Base-by-base conservation (phyloP, 2,329 filamentous ascomycete genomes). In the Scorias spongiosa region DNA sequence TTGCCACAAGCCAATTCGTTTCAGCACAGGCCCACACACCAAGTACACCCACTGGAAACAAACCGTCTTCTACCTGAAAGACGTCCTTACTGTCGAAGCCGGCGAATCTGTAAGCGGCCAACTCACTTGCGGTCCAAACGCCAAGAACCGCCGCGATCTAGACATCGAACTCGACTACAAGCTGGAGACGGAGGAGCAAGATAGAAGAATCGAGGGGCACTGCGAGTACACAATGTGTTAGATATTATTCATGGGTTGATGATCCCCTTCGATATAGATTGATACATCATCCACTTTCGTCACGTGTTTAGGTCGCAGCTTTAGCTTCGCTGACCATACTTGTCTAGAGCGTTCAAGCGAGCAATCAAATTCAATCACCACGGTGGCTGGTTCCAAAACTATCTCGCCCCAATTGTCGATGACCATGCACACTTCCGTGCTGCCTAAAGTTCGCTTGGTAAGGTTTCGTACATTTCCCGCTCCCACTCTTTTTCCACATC, bases 31-130 rank as follows among this genome's bases (percentile, higher is more conserved):
- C 17, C 91, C 91, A 26, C 91, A 96, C 68, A 93, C 89, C 56
- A 96, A 95, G 70, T 96, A 96, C 70, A 98, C 91, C 14, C 91
- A 98, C 75, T 98, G 91, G 91, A 98, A 98, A 72, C 91, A 98
- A 72, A 98, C 91, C 10, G 91, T 98, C 49, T 96, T 98, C 70
- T 98, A 98, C 69, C 74, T 98, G 50, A 78, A 84, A 58, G 88
- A 98, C 54, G 84, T 94, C 29, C 70, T 98, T 51, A 96, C 88
- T 14, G 87, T 94, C 32, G 81, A 93, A 65, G 75, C 85, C 59
- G 86, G 82, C 45, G 91, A 98, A 71, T 72, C 76, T 57, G 73
- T 98, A 47, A 67, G 70, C 47, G 84, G 85, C 57, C 70, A 73
- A 29, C 69, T 98, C 36, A 73, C 78, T 50, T 93, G 89, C 69